Evolutionary conservation across 352 stramenopile species (phyloP).

Genomic region (Pseudoperonospora humuli): DNA sequence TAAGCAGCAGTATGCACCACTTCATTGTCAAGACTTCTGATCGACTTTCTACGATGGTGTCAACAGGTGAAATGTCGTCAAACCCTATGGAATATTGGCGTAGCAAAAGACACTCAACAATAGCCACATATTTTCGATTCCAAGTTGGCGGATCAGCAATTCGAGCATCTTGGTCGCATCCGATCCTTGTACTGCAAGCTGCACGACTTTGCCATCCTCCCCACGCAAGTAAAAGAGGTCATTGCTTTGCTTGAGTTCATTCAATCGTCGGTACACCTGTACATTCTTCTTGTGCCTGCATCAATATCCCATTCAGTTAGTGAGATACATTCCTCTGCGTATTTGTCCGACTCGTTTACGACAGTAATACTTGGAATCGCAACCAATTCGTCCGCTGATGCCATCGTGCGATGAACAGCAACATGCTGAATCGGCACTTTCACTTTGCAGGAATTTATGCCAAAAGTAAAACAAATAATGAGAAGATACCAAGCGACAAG

Average conservation of each 20-base stretch:
- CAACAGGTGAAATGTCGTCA: constrained; percentile 9
- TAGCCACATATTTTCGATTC: constrained; percentile 1
- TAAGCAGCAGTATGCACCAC: constrained; percentile 3
- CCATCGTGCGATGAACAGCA: too few relatives aligned
- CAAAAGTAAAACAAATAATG: too few relatives aligned
- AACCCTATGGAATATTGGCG: neutral
- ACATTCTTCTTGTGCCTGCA: constrained; percentile 26
- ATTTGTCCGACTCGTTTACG: constrained; percentile 2
- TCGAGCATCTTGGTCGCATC: neutral
- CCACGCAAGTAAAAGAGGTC: constrained; percentile 7
- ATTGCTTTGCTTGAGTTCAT: neutral
- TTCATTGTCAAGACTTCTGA: constrained; percentile 1
- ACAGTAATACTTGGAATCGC: too few relatives aligned
- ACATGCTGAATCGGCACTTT: too few relatives aligned
- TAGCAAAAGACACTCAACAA: constrained; percentile 5
- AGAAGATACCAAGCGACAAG: too few relatives aligned
- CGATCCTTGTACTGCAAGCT: constrained; percentile 1
- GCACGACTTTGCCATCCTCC: constrained; percentile 6
- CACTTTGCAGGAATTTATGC: too few relatives aligned
- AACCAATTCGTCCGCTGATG: too few relatives aligned
- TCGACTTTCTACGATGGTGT: constrained; percentile 14
- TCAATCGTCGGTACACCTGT: constrained; percentile 21
- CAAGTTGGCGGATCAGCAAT: neutral
- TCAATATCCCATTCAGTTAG: constrained; percentile 1
- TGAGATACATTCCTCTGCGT: neutral